phyloP scores from a whole-genome alignment of 176 grass and related monocot genomes.

The Areca catechu region DNA sequence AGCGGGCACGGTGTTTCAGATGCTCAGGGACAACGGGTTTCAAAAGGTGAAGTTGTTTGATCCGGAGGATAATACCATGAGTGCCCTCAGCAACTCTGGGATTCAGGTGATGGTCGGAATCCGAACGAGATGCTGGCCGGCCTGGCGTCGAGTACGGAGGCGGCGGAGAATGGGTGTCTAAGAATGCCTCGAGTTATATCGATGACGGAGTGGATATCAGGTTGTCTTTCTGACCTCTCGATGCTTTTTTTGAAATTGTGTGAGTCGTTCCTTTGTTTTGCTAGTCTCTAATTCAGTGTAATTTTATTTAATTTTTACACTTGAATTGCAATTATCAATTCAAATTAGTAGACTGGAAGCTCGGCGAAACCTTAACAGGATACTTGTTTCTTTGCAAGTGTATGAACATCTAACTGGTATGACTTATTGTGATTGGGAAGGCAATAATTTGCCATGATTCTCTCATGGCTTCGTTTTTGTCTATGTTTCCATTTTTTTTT shows the following conservation, averaged over 20 bases:
- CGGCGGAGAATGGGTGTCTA: constrained; percentile 59
- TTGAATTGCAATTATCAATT: no score
- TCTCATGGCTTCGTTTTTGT: no score
- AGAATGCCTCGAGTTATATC: constrained; percentile 53
- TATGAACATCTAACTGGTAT: no score
- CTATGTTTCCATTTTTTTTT: neutral
- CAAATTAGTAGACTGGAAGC: no score
- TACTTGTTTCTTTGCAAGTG: constrained; percentile 1
- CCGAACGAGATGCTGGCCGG: constrained; percentile 61
- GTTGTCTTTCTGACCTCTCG: constrained; percentile 9
- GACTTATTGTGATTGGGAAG: neutral
- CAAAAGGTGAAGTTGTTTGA: constrained; percentile 81
- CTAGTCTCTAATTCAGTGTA: no score
- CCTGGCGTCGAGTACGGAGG: constrained; percentile 32
- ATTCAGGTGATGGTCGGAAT: constrained; percentile 91
- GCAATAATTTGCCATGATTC: neutral
- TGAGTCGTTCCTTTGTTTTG: no score
- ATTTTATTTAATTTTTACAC: no score
- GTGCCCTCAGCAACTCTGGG: constrained; percentile 35
- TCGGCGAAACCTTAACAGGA: no score
- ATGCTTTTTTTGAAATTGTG: no score
- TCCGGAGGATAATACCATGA: constrained; percentile 46
- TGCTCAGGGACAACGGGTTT: constrained; percentile 72
- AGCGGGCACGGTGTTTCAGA: constrained; percentile 43
- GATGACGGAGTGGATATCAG: constrained; percentile 68